These are phyloP conservation scores for Glycine tomentella DNA, from an alignment of 306 rosid genomes.

Conservation along the genomic window DNA sequence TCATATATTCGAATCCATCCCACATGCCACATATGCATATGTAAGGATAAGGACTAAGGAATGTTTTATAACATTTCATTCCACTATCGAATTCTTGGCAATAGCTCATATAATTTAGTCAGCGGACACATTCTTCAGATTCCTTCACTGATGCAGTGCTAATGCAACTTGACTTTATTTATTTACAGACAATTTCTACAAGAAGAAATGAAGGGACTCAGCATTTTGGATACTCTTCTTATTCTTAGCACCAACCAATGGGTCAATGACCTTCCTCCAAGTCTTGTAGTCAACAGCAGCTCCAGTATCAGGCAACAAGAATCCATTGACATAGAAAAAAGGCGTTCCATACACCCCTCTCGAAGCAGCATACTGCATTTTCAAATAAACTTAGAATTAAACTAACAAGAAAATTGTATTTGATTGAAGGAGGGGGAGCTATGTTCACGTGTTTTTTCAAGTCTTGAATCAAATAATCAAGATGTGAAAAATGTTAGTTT, in stretches of 20 bases:
- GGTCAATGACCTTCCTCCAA: conserved; percentile 79
- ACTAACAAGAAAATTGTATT: background rate
- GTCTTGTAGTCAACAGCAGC: conserved; percentile 51
- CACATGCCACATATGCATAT: background rate
- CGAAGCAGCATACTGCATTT: conserved; percentile 74
- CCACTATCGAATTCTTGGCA: background rate
- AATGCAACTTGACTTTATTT: conserved; percentile 9
- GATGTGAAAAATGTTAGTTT: too few relatives aligned
- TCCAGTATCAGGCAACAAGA: conserved; percentile 70
- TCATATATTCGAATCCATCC: background rate
- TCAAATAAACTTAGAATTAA: conserved; percentile 19
- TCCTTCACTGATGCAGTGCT: background rate
- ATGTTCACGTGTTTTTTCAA: too few relatives aligned
- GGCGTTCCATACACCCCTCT: conserved; percentile 95
- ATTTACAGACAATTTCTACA: conserved; percentile 43
- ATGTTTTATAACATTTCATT: conserved; percentile 11
- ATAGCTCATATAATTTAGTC: background rate
- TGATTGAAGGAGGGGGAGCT: background rate
- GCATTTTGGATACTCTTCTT: conserved; percentile 36
- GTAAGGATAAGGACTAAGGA: background rate
- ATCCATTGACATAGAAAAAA: conserved; percentile 87
- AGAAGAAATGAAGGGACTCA: conserved; percentile 56
- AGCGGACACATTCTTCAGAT: conserved; percentile 4
- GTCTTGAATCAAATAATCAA: too few relatives aligned
- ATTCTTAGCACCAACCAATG: conserved; percentile 52